Percentiles rank a stretch among this genome's conserved stretches.
phyloP scores from a whole-genome alignment of 1,139 yeast genomes.

The Hemisphaericaspora lyxosophila region DNA sequence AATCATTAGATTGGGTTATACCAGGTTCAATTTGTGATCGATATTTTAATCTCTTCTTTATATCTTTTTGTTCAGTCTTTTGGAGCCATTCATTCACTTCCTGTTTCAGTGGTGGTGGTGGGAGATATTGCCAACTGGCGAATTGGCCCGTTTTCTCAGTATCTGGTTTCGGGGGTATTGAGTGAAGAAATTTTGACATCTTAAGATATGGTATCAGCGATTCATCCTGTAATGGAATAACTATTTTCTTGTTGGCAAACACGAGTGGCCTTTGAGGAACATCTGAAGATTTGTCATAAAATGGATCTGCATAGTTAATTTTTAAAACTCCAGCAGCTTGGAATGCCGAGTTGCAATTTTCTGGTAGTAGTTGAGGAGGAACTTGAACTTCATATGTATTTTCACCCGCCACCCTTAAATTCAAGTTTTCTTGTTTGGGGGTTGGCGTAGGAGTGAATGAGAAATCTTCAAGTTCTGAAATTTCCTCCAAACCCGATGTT shows the following conservation, averaged over 20 bases:
- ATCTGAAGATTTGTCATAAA: conserved; percentile 53
- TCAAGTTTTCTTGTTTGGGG: conserved; percentile 2
- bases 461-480: conserved; percentile 8
- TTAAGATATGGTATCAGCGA: conserved; percentile 14
- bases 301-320: conserved; percentile 62
- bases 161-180: not conserved
- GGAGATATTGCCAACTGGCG: conserved; percentile 29
- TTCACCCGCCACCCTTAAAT: conserved; percentile 11
- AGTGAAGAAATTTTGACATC: conserved; percentile 12
- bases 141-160: not conserved
- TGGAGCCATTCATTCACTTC: conserved; percentile 22
- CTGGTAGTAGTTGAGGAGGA: conserved; percentile 21
- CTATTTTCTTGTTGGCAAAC: conserved; percentile 66
- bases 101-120: conserved; percentile 31
- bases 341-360: conserved; percentile 33
- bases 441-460: conserved; percentile 11
- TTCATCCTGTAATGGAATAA: conserved; percentile 30
- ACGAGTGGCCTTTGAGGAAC: conserved; percentile 55
- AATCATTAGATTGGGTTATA: conserved; percentile 38
- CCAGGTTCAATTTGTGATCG: conserved; percentile 53
- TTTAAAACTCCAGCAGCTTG: conserved; percentile 48
- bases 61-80: conserved; percentile 15
- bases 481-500: not conserved
- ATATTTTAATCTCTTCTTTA: conserved; percentile 18
- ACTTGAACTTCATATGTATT: conserved; percentile 19